phyloP scores from a whole-genome alignment of 768 basidiomycete species.

The Leccinum variicolor region DNA sequence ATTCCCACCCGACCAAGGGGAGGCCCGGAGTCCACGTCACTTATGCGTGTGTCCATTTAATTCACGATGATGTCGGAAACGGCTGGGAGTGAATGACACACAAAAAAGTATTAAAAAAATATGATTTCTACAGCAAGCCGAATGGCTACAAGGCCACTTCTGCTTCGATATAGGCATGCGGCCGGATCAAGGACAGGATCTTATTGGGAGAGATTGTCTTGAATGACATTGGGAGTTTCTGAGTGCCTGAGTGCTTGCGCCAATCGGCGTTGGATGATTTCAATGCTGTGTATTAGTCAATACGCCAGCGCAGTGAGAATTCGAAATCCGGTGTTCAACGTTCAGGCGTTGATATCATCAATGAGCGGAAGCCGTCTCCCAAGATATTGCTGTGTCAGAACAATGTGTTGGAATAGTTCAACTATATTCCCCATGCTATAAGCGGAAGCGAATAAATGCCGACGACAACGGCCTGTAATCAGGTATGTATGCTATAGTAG shows the following conservation, averaged over 20 bases:
- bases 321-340: neutral
- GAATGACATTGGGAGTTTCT: neutral
- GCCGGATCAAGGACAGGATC: neutral
- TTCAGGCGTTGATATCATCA: neutral
- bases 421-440: neutral
- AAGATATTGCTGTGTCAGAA: neutral
- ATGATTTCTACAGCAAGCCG: neutral
- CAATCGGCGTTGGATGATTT: neutral
- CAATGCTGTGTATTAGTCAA: slow-evolving; percentile 3
- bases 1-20: neutral
- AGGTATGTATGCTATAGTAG: neutral
- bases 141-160: neutral
- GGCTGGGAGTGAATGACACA: slow-evolving; percentile 1
- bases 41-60: neutral
- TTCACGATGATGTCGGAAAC: neutral
- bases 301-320: slow-evolving; percentile 5
- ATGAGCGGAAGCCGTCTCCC: slow-evolving; percentile 5
- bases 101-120: neutral
- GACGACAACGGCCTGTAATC: neutral
- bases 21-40: neutral
- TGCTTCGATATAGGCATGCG: neutral
- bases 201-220: slow-evolving; percentile 3
- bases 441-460: neutral
- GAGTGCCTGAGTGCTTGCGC: slow-evolving; percentile 1
- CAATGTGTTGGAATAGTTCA: neutral